Percentiles rank a stretch among this genome's conserved stretches.
Evolutionary conservation across 257 asterid species (phyloP).

Genomic region (Dorcoceras hygrometricum): DNA sequence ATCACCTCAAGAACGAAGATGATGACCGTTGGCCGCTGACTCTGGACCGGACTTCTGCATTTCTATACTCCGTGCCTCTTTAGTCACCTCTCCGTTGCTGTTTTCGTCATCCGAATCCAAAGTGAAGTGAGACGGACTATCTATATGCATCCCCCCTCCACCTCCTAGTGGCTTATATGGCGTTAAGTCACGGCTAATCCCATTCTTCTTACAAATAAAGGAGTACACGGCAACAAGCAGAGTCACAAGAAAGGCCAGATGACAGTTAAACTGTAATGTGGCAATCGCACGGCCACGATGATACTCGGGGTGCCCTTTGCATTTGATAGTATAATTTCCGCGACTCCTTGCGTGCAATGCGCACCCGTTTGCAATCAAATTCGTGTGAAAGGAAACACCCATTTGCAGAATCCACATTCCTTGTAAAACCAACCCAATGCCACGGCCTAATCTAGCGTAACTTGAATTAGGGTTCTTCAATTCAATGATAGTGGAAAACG

Average conservation of each 20-base stretch:
- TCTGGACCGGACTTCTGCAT: conserved; percentile 56
- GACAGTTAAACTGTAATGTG: conserved; percentile 80
- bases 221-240: conserved; percentile 46
- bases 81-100: conserved; percentile 42
- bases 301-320: conserved; percentile 83
- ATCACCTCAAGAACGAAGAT: conserved; percentile 48
- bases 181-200: conserved; percentile 42
- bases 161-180: conserved; percentile 67
- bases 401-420: conserved; percentile 92
- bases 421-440: conserved; percentile 67
- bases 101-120: conserved; percentile 75
- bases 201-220: conserved; percentile 48
- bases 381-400: conserved; percentile 88
- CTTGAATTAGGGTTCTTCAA: conserved; percentile 48
- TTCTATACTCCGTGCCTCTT: conserved; percentile 49
- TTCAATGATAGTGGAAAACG: conserved; percentile 70
- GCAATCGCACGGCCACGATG: conserved; percentile 95
- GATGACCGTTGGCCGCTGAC: conserved; percentile 51
- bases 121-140: conserved; percentile 50
- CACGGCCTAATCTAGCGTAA: conserved; percentile 64
- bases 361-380: conserved; percentile 67
- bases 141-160: conserved; percentile 44
- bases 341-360: conserved; percentile 68
- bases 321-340: conserved; percentile 76
- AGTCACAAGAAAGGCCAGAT: conserved; percentile 71